Conservation (phyloP, 768 basidiomycete species). For the Russula lepida region DNA sequence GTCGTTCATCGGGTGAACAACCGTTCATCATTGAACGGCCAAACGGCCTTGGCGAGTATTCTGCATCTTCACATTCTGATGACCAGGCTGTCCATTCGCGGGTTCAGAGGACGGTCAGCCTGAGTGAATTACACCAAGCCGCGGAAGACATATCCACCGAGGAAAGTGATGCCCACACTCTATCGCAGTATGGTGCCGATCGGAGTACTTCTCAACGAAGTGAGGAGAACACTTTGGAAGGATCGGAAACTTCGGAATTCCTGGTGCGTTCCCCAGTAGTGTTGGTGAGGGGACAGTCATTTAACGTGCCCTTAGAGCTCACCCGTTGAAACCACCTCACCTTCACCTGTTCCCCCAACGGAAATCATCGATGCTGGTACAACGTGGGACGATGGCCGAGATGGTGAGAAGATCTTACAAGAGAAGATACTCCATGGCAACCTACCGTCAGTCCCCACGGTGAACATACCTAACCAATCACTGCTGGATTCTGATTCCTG, state of each 20-base stretch:
- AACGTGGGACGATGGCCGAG: conserved; percentile 48
- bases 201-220: neutral
- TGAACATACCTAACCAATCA: conserved; percentile 24
- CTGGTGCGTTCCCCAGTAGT: neutral
- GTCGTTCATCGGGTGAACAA: conserved; percentile 49
- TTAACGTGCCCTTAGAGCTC: neutral
- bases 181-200: neutral
- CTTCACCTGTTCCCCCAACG: conserved; percentile 42
- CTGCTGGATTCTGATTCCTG: conserved; percentile 39
- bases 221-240: neutral
- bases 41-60: conserved; percentile 36
- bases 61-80: conserved; percentile 40
- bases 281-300: neutral
- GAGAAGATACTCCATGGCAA: conserved; percentile 50
- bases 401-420: conserved; percentile 34
- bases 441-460: conserved; percentile 40
- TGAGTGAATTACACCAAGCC: conserved; percentile 23
- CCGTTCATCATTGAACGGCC: conserved; percentile 63
- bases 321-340: conserved; percentile 35
- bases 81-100: conserved; percentile 27
- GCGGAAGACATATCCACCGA: conserved; percentile 1
- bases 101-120: conserved; percentile 30
- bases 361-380: conserved; percentile 49
- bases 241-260: neutral
- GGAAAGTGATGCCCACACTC: neutral